Percentiles rank a stretch among this genome's conserved stretches.
Evolutionary conservation across 306 rosid species (phyloP).

Genomic region (Urtica urens): DNA sequence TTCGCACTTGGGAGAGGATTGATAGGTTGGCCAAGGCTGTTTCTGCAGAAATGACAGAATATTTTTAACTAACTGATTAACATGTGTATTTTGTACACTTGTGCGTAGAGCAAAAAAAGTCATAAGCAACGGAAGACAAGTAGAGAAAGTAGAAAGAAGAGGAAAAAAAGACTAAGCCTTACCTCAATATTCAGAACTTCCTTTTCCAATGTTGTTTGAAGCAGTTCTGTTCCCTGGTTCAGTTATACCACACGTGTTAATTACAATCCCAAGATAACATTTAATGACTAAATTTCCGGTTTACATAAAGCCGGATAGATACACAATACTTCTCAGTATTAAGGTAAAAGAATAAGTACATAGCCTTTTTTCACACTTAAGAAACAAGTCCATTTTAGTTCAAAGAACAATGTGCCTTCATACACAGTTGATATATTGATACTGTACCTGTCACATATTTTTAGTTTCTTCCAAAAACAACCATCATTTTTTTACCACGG

Average conservation of each 20-base stretch:
- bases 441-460: background rate
- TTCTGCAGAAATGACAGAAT: conserved; percentile 38
- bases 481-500: background rate
- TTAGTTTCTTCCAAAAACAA: conserved; percentile 4
- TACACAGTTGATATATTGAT: background rate
- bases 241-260: conserved; percentile 20
- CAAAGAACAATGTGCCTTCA: background rate
- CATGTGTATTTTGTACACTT: too few species aligned
- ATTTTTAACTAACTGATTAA: background rate
- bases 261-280: too few species aligned
- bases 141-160: too few species aligned
- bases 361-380: too few species aligned
- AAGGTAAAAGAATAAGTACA: too few species aligned
- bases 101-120: too few species aligned
- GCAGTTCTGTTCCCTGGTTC: conserved; percentile 74
- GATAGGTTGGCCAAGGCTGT: conserved; percentile 39
- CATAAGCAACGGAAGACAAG: too few species aligned
- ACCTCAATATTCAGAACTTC: conserved; percentile 71
- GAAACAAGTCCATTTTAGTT: background rate
- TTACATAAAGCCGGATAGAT: too few species aligned
- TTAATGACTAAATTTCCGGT: too few species aligned
- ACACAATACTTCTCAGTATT: too few species aligned
- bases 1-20: conserved; percentile 38
- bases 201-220: conserved; percentile 52
- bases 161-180: conserved; percentile 12